phyloP scores from a whole-genome alignment of 202 grass and related monocot species.

The Zizania palustris region DNA sequence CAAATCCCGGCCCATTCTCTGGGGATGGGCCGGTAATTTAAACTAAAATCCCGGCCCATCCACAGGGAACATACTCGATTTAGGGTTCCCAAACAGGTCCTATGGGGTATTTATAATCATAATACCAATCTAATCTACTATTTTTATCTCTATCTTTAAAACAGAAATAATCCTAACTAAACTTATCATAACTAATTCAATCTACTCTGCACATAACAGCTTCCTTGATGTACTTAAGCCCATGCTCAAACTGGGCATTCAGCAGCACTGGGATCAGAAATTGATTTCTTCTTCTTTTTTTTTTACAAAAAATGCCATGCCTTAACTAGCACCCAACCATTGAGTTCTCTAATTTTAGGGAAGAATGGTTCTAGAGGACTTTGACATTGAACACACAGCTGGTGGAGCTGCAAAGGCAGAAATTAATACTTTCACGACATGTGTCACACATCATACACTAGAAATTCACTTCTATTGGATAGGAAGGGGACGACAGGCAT shows the following conservation, averaged over 20 bases:
- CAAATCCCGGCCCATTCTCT: too few species aligned
- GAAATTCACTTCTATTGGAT: slow-evolving; percentile 88
- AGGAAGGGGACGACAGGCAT: slow-evolving; percentile 82
- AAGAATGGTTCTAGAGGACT: slow-evolving; percentile 81
- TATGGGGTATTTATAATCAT: too few species aligned
- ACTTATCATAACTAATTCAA: slow-evolving; percentile 73
- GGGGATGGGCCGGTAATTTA: too few species aligned
- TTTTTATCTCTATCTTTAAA: too few species aligned
- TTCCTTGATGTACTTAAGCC: slow-evolving; percentile 48
- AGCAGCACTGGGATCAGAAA: slow-evolving; percentile 69
- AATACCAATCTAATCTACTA: too few species aligned
- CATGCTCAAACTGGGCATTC: slow-evolving; percentile 80
- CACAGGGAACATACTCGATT: too few species aligned
- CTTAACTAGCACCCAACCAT: slow-evolving; percentile 23
- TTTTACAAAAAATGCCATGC: background rate
- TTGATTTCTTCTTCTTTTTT: slow-evolving; percentile 1
- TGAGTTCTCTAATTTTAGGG: slow-evolving; percentile 54
- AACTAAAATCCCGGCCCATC: too few species aligned
- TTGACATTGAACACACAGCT: slow-evolving; percentile 68
- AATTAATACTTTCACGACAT: slow-evolving; percentile 62
- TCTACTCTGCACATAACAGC: too few species aligned
- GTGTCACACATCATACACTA: slow-evolving; percentile 65
- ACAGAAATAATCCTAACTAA: too few species aligned
- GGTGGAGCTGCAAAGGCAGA: slow-evolving; percentile 55
- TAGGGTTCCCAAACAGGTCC: too few species aligned